Evolutionary conservation across 768 basidiomycete genomes (phyloP), one percentile per base, ranked within the genome.

Genomic region (Sistotremastrum niveocremeum): DNA sequence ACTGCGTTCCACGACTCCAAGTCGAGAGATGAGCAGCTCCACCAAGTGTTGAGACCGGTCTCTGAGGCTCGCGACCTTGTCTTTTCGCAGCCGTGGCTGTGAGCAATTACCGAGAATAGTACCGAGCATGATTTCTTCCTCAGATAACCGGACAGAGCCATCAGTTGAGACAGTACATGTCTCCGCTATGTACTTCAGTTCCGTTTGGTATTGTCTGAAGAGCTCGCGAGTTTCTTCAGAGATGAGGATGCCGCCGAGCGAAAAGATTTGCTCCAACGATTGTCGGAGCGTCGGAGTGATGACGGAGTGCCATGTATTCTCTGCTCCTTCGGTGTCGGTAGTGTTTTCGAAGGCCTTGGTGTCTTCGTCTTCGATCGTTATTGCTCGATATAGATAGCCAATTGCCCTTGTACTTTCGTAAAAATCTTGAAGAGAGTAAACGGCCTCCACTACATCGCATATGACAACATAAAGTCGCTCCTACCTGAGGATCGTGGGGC

Each of bases 61-160:
- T 20, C 20, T 20, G 20, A 20, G 20, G 20, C 20, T 20, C 20
- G 20, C 20, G 20, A 20, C 20, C 20, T 20, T 68, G 50, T 75
- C 73, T 31, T 58, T 69, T 48, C 82, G 66, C 69, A 72, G 79
- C 34, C 77, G 62, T 47, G 68, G 69, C 51, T 85, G 76, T 1
- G 73, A 62, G 54, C 79, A 84, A 48, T 77, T 77, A 2, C 76
- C 81, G 39, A 85, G 61, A 47, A 89, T 89, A 0, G 79, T 77
- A 12, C 84, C 84, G 32, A 78, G 61, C 1, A 85, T 79, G 28
- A 86, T 68, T 54, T 89, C 86, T 42, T 81, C 79, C 56, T 89
- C 86, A 5, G 67, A 59, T 34, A 89, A 66, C 32, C 69, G 69
- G 6, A 66, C 66, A 6, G 72, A 76, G 1, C 77, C 69, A 6